These are phyloP conservation scores for Hanseniaspora pseudoguilliermondii DNA, from an alignment of 805 yeast genomes.

Conservation along the genomic window DNA sequence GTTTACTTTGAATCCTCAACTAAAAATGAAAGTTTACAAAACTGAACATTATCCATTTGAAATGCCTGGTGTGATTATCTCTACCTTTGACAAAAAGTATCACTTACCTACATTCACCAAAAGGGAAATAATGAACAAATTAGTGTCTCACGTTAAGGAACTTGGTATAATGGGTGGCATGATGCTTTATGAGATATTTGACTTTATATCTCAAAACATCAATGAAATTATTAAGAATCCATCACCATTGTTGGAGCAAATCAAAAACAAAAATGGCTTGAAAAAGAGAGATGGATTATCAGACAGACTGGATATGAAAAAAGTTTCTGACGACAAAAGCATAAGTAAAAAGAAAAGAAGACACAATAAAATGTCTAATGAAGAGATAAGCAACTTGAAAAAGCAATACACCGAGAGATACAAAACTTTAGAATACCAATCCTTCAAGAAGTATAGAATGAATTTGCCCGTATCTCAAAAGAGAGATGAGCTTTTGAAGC, in stretches of 20 bases:
- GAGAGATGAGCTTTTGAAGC: slow-evolving; percentile 39
- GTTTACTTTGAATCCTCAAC: slow-evolving; percentile 24
- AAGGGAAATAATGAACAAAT: slow-evolving; percentile 38
- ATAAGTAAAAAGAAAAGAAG: not conserved
- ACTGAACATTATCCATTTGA: slow-evolving; percentile 47
- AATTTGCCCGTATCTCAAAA: slow-evolving; percentile 77
- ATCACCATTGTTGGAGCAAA: slow-evolving; percentile 41
- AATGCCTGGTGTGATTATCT: slow-evolving; percentile 57
- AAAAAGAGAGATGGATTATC: not conserved
- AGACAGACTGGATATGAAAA: slow-evolving; percentile 7
- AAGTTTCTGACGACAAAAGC: not conserved
- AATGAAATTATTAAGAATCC: slow-evolving; percentile 53
- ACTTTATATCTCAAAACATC: slow-evolving; percentile 63
- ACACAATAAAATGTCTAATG: slow-evolving; percentile 17
- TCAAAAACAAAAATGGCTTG: slow-evolving; percentile 14
- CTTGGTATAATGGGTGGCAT: slow-evolving; percentile 52
- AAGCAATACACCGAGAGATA: slow-evolving; percentile 27
- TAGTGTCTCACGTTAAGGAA: slow-evolving; percentile 34
- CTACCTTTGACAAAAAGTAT: slow-evolving; percentile 30
- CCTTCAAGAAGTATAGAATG: slow-evolving; percentile 37
- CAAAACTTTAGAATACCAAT: slow-evolving; percentile 27
- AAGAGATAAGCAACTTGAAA: slow-evolving; percentile 28
- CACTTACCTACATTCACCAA: slow-evolving; percentile 62
- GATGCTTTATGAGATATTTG: slow-evolving; percentile 52
- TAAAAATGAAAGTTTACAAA: slow-evolving; percentile 32